A percentile compares a stretch with the other conserved stretches of the same genome.
Evolutionary conservation across 768 basidiomycete genomes (phyloP).

Genomic region (Suillus variegatus): DNA sequence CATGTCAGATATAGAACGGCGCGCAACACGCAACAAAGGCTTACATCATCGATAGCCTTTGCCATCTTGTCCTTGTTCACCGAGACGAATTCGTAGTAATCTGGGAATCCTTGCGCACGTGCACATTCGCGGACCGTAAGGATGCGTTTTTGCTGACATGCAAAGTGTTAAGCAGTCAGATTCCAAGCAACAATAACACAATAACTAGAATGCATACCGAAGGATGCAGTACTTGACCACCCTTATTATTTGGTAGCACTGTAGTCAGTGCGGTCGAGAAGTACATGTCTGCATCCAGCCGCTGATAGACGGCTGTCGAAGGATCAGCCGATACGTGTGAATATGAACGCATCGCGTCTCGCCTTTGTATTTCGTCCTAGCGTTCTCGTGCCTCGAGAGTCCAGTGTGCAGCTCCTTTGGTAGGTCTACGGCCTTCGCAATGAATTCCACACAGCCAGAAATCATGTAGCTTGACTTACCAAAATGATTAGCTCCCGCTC

Average conservation of each 20-base stretch:
- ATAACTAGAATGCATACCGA: conserved; percentile 31
- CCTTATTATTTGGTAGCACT: conserved; percentile 52
- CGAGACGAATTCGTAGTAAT: conserved; percentile 63
- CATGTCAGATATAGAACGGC: conserved; percentile 3
- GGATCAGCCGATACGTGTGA: background rate
- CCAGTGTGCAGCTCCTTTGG: conserved; percentile 41
- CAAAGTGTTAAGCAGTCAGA: background rate
- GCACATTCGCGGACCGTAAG: conserved; percentile 68
- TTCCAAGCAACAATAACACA: background rate
- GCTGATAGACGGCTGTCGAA: conserved; percentile 51
- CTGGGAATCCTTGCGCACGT: conserved; percentile 79
- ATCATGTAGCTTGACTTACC: conserved; percentile 34
- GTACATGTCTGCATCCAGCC: conserved; percentile 50
- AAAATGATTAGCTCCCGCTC: conserved; percentile 49
- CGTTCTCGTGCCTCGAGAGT: conserved; percentile 30
- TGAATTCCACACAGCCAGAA: background rate
- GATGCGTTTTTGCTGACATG: conserved; percentile 66
- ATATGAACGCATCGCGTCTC: conserved; percentile 12
- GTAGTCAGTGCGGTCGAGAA: conserved; percentile 70
- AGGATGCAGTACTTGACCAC: conserved; percentile 46
- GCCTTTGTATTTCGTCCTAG: conserved; percentile 30
- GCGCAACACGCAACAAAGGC: conserved; percentile 22
- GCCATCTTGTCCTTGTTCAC: conserved; percentile 28
- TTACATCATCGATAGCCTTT: conserved; percentile 50
- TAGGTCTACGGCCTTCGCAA: conserved; percentile 37